Base-by-base conservation (phyloP, 208 protist species). In the Leptomonas pyrrhocoris region DNA sequence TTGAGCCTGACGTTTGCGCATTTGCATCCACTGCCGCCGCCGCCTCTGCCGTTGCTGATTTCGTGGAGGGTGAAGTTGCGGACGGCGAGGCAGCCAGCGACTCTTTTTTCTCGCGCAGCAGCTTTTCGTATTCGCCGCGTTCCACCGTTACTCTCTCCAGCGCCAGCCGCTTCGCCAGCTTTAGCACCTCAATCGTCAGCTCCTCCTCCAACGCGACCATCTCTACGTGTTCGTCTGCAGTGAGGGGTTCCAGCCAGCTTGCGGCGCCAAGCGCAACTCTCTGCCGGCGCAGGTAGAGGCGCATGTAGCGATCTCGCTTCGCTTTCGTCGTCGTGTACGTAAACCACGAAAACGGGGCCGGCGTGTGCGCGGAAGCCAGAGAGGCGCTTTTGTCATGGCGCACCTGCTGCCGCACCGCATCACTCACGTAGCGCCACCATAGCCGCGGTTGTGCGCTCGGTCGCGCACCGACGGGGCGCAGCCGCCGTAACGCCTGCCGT, bases 391-490 rank as follows among this genome's bases (percentile, higher is more conserved):
- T 74, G 8, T 40, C 19, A 12, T 65, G 55, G 2, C 76, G 79
- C 21, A 90, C 38, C 28, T 75, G 65, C 57, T 89, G 58, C 18
- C 69, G 51, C 3, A 86, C 83, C 0, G 75, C 73, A 30, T 86
- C 62, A 18, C 89, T 77, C 0, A 84, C 83, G 79, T 92, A 94
- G 15, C 56, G 56, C 85, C 86, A 91, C 87, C 89, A 94, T 23
- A 56, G 73, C 18, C 64, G 80, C 38, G 89, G 80, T 68, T 81
- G 48, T 12, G 54, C 60, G 15, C 48, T 81, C 5, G 83, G 77
- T 18, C 80, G 69, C 36, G 25, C 30, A n/a, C 67, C 65, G 7
- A 75, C 31, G 0, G 76, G 79, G 7, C 79, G 78, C 38, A 89
- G 59, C 4, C 64, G 86, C 23, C 79, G 80, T 38, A 86, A 53